These are phyloP conservation scores for Vaccinium myrtillus DNA, from an alignment of 148 eudicot genomes.

Conservation along the genomic window DNA sequence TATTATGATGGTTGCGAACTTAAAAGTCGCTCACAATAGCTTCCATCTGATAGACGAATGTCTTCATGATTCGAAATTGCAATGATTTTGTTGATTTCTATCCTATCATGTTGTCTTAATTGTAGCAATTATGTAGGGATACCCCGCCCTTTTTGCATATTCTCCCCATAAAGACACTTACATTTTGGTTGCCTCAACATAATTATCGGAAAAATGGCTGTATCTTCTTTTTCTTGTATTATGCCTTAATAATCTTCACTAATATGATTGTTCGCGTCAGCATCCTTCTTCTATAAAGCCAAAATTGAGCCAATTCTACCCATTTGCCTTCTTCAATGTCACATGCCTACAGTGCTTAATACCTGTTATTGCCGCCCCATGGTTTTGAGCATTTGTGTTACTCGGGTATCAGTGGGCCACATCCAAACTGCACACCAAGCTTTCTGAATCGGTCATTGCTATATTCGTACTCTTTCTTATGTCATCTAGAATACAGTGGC, in stretches of 20 bases:
- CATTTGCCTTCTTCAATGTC: neutral
- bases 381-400: neutral
- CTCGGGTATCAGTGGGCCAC: neutral
- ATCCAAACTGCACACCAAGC: neutral
- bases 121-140: too few relatives aligned
- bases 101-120: neutral
- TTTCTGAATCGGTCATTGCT: neutral
- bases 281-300: neutral
- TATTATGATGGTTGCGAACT: neutral
- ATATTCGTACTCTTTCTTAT: neutral
- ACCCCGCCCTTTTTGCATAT: neutral
- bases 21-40: neutral
- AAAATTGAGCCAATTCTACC: neutral
- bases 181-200: neutral
- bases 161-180: neutral
- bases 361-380: constrained; percentile 7
- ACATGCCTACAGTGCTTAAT: neutral
- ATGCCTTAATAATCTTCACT: neutral
- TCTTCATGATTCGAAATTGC: neutral
- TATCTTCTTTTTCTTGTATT: neutral
- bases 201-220: neutral
- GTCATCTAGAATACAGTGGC: neutral
- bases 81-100: neutral
- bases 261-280: neutral
- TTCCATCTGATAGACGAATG: neutral